Evolutionary conservation across 495 filamentous ascomycete species (phyloP), one percentile per base, ranked within the genome.

Genomic region (Penicillium turbatum): DNA sequence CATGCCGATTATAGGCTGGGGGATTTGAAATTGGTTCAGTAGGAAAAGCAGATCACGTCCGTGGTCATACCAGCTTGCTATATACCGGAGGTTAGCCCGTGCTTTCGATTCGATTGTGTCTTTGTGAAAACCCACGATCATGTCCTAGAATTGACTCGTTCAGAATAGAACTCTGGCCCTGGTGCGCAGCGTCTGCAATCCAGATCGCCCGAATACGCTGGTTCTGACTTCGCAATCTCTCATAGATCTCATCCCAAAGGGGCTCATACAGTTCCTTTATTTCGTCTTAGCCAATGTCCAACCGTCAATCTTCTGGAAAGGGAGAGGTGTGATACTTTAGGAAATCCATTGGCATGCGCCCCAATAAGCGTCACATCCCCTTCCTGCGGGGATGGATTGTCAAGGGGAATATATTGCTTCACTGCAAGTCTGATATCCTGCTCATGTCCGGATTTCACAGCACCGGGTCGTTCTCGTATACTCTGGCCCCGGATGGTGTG

Each of bases 181-280:
- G 85, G 46, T 84, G 72, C 16, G 79, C 73, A 16, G 78, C 69
- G 67, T 92, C 87, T 41, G 84, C 82, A 37, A 89, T 86, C 85
- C 85, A 90, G 54, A 92, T 86, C 27, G 73, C 65, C 24, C 70
- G 63, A n/a, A 78, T 72, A 19, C 73, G 66, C 42, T 80, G 68
- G 6, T 44, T 51, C 3, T 30, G 82, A 62, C 24, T 79, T 81
- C 53, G 74, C 82, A 50, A 77, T 57, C 58, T 59, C 1, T 49
- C 37, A 49, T 81, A 63, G 0, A 90, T 62, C 32, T 89, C 84
- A 32, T 82, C 83, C 80, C 84, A 91, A 5, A 90, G 69, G 1
- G 87, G 85, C 62, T 91, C 88, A 65, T 90, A 92, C 6, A 88
- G 70, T 68, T 85, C 87, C 80, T 86, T 48, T n/a, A n/a, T n/a